phyloP scores from a whole-genome alignment of 2,329 filamentous ascomycete genomes.

The Metarhizium guizhouense region DNA sequence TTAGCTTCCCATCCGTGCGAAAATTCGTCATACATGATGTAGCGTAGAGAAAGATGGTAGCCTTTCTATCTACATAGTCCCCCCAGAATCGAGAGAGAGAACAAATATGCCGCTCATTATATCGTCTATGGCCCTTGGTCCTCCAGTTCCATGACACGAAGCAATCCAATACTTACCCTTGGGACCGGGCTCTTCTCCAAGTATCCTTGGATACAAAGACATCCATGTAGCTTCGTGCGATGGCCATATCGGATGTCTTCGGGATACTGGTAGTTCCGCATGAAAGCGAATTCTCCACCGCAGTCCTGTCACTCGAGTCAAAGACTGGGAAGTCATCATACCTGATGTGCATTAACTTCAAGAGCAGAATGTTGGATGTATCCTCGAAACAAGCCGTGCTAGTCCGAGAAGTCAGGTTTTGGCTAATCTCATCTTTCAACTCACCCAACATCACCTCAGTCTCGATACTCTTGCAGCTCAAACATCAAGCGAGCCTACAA shows the following conservation, averaged over 20 bases:
- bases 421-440: background rate
- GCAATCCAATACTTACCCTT: conserved; percentile 4
- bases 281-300: background rate
- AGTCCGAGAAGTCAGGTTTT: conserved; percentile 1
- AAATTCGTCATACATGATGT: background rate
- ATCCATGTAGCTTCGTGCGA: background rate
- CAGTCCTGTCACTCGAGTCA: background rate
- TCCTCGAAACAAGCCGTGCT: conserved; percentile 5
- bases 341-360: conserved; percentile 6
- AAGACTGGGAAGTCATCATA: background rate
- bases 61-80: conserved; percentile 7
- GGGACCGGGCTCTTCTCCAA: conserved; percentile 1
- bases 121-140: background rate
- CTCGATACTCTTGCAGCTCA: background rate
- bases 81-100: conserved; percentile 7
- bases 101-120: conserved; percentile 6
- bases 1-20: background rate
- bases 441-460: background rate
- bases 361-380: background rate
- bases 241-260: background rate
- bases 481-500: background rate
- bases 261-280: conserved; percentile 7
- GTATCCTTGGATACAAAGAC: background rate
- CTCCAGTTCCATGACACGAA: conserved; percentile 7
- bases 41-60: conserved; percentile 6